Conservation (phyloP, 331 rosid genomes). For the Malus hybrid region DNA sequence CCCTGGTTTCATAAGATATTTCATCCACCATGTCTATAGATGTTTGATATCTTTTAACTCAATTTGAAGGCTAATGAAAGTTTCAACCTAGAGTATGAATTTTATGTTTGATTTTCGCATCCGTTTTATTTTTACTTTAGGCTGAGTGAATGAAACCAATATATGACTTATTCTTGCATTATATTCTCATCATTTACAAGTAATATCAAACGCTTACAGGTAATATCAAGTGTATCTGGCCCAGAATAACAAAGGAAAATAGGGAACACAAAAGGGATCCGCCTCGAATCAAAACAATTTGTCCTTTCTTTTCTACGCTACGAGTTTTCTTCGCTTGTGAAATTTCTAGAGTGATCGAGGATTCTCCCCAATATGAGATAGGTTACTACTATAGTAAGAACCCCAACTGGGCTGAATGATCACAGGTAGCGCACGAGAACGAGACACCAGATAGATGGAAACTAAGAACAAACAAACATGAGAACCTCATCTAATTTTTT, state of each 20-base stretch:
- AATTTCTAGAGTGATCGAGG: no score
- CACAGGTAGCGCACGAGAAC: not conserved
- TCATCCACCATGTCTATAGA: not conserved
- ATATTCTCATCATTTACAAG: not conserved
- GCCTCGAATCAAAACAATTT: no score
- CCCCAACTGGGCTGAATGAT: no score
- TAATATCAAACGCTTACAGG: not conserved
- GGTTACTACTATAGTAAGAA: no score
- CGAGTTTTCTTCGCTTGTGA: no score
- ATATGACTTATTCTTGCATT: not conserved
- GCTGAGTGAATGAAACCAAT: not conserved
- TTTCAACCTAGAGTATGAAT: not conserved
- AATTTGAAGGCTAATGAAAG: not conserved
- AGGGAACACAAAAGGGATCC: no score
- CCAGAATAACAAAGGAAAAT: no score
- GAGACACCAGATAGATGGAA: not conserved
- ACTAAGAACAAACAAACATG: not conserved
- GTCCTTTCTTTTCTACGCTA: no score
- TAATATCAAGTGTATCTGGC: no score
- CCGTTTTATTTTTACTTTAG: not conserved
- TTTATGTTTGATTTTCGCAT: not conserved
- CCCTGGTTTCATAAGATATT: not conserved
- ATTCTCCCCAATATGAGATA: no score
- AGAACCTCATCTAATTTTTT: constrained; percentile 37
- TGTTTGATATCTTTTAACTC: not conserved